Evolutionary conservation across 345 rosid species (phyloP), one percentile per base, ranked within the genome.

Genomic region (Corchorus olitorius): DNA sequence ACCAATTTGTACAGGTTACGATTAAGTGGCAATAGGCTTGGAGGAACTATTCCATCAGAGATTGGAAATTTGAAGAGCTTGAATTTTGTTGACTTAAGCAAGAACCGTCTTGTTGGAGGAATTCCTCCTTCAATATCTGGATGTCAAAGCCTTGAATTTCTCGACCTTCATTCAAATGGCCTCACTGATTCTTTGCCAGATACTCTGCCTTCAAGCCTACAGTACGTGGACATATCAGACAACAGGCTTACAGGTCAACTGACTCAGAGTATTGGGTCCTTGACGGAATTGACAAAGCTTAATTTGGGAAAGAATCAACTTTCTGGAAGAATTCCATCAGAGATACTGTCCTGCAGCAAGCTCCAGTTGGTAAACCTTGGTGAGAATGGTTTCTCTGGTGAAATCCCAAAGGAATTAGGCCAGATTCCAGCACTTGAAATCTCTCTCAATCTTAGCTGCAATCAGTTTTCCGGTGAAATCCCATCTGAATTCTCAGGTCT

Each of bases 371-470:
- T 95, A 16, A 85, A 95, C 64, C 86, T 95, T 34, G 97, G 92
- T 4, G 88, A 86, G 52, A 95, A 95, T 69, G 76, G 67, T 19
- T 86, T 95, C 85, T 89, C 85, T 7, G 98, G 98, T 20, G 88
- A 87, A 37, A 89, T 93, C n/a, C 99, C 99, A 0, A 85, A 84
- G 81, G 97, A 90, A 41, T 35, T 95, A 19, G 98, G 97, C 62
- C 88, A 84, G 60, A 83, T 93, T 80, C 85, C 96, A 17, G 82
- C 92, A 0, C 92, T 95, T 14, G 97, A 91, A 69, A 93, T 95
- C 59, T 84, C 98, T 85, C 89, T 95, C 62, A 95, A 95, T 52
- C 97, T 95, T 41, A 95, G 99, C 88, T 87, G 84, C 75, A 95
- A 92, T 66, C 85, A 80, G 34, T 86, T 95, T 81, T 80, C 88